These are phyloP conservation scores for Vigna nakashimae DNA, from an alignment of 306 rosid species.

Conservation along the genomic window DNA sequence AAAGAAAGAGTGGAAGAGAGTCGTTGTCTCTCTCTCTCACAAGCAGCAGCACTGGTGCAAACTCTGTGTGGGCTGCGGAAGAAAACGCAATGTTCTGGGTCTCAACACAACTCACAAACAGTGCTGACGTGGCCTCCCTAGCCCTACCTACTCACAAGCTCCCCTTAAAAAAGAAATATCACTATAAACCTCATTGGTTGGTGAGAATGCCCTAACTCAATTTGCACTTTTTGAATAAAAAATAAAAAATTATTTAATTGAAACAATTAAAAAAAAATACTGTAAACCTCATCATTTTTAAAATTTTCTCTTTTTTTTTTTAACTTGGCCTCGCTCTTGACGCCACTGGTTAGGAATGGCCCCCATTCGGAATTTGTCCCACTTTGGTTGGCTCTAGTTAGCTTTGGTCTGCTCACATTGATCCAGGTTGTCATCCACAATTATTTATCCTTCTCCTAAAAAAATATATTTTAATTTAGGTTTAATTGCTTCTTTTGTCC, in stretches of 20 bases:
- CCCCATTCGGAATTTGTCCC: not conserved
- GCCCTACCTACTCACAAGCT: not conserved
- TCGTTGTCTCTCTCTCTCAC: not conserved
- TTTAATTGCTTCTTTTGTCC: no score
- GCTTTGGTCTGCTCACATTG: no score
- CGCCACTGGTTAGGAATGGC: no score
- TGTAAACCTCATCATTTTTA: no score
- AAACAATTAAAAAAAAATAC: no score
- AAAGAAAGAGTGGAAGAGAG: constrained; percentile 14
- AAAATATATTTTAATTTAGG: no score
- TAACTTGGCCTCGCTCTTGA: no score
- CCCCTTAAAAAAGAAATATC: no score
- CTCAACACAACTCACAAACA: not conserved
- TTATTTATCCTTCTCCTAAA: no score
- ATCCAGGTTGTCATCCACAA: not conserved
- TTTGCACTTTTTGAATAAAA: no score
- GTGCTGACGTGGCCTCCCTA: constrained; percentile 9
- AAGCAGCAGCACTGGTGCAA: not conserved
- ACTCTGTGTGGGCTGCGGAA: not conserved
- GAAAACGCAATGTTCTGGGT: constrained; percentile 15
- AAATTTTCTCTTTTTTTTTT: no score
- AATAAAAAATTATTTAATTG: no score
- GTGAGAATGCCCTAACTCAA: not conserved
- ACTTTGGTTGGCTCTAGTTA: not conserved
- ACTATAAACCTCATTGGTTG: constrained; percentile 5